Base-by-base conservation (phyloP, 257 asterid species). In the Rauvolfia tetraphylla region DNA sequence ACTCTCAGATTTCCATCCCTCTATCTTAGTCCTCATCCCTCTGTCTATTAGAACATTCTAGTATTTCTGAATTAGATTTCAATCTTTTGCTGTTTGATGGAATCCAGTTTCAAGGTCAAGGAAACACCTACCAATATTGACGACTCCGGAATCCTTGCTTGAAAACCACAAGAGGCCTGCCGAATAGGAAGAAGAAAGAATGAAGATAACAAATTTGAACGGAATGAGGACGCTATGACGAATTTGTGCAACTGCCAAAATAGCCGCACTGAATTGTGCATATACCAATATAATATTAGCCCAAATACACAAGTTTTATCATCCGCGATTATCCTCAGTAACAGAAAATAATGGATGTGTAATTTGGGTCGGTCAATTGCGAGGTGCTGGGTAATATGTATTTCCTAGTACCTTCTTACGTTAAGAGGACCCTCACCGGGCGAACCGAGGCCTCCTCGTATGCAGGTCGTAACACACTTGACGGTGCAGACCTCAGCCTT, bases 401-500 rank as follows among this genome's bases (percentile, higher is more conserved):
- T 49, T 49, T 49, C 56, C 17, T 25, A 8, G 3, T 84, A 92
- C 97, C 92, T 90, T 70, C 96, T 83, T 6, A 89, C 84, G 53
- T 88, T 95, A 5, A 95, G 84, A 69, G 98, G 98, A 76, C 98
- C 98, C 85, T 95, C 98, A 18, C 98, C 98, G 36, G 97, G 96
- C 54, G 97, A 76, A n/a, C 98, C 97, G 72, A 65, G 78, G 0
- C 88, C 98, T n/a, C 98, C 98, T 71, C 84, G 86, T 42, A 92
- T 91, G 83, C 98, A 95, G 78, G 97, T 90, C 72, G 86, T 75
- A 0, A 85, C 85, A 38, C 98, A 95, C 79, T 95, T 92, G 34
- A 88, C 79, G 7, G 97, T 91, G 73, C 98, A 95, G 10, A 13
- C 62, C 85, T 92, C 98, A 0, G 98, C 98, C 83, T 92, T 89